Conservation (phyloP, 805 yeast genomes). For the Cyberlindnera sargentensis region DNA sequence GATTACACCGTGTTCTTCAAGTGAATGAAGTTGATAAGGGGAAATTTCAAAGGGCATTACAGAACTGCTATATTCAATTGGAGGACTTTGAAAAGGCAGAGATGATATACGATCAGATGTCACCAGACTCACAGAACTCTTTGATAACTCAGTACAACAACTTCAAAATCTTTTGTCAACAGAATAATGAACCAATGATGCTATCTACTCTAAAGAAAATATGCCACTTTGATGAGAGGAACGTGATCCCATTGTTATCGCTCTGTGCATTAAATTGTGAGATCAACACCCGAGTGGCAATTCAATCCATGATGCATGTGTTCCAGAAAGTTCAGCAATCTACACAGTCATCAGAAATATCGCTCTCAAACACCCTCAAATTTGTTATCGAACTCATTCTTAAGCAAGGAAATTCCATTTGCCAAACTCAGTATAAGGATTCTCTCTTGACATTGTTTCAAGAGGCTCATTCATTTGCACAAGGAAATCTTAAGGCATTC, state of each 20-base stretch:
- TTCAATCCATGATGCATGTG: constrained; percentile 21
- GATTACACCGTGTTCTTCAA: constrained; percentile 21
- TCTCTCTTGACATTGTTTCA: constrained; percentile 9
- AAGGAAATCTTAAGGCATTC: constrained; percentile 10
- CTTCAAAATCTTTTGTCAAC: constrained; percentile 19
- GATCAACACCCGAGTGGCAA: constrained; percentile 19
- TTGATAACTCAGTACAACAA: constrained; percentile 29
- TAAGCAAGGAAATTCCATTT: constrained; percentile 8
- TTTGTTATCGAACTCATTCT: constrained; percentile 27
- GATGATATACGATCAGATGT: constrained; percentile 21
- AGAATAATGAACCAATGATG: constrained; percentile 12
- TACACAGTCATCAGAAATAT: constrained; percentile 9
- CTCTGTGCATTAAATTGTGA: constrained; percentile 27
- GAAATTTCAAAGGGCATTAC: constrained; percentile 32
- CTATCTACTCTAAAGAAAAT: constrained; percentile 27
- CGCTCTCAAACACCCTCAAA: constrained; percentile 24
- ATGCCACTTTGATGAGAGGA: constrained; percentile 27
- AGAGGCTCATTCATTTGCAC: constrained; percentile 12
- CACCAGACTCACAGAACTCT: constrained; percentile 13
- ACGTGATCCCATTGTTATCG: constrained; percentile 27
- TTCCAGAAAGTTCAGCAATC: constrained; percentile 21
- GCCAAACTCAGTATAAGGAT: constrained; percentile 5
- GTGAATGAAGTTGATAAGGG: constrained; percentile 26
- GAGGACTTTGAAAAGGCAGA: constrained; percentile 19
- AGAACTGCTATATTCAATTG: constrained; percentile 22